Conservation (phyloP, 768 basidiomycete species). For the Nidula microcarpa region DNA sequence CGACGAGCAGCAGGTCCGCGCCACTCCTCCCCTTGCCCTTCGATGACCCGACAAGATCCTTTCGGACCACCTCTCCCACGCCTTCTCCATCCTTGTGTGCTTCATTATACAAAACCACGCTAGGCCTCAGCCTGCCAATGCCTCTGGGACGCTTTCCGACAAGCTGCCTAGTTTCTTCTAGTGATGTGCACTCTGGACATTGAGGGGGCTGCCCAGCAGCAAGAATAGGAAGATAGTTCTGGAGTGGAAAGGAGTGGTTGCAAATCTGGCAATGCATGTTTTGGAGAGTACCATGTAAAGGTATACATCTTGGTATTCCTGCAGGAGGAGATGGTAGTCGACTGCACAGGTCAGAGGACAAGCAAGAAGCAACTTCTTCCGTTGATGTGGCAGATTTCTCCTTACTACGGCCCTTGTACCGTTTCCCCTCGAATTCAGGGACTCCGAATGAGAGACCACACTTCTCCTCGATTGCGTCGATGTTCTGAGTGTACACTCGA, state of each 20-base stretch:
- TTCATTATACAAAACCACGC: conserved; percentile 91
- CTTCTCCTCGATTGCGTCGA: conserved; percentile 84
- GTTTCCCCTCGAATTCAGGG: conserved; percentile 60
- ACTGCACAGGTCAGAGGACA: conserved; percentile 5
- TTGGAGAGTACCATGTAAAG: conserved; percentile 84
- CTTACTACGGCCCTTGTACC: conserved; percentile 50
- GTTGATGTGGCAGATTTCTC: conserved; percentile 19
- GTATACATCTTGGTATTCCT: conserved; percentile 79
- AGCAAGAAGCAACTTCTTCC: background rate
- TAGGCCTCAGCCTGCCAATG: conserved; percentile 77
- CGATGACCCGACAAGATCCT: conserved; percentile 71
- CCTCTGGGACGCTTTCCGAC: conserved; percentile 78
- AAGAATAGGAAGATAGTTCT: conserved; percentile 57
- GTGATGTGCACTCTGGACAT: conserved; percentile 76
- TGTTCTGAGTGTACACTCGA: conserved; percentile 92
- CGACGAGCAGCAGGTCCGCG: conserved; percentile 84
- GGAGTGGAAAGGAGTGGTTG: conserved; percentile 66
- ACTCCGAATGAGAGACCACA: conserved; percentile 88
- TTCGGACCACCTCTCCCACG: conserved; percentile 80
- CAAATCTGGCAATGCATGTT: conserved; percentile 80
- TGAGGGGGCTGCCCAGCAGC: conserved; percentile 59
- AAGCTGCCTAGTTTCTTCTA: conserved; percentile 67
- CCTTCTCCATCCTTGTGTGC: conserved; percentile 82
- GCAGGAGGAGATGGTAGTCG: conserved; percentile 48
- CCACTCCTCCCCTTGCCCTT: conserved; percentile 66